phyloP scores from a whole-genome alignment of 306 rosid species.

The Calophaca sinica region DNA sequence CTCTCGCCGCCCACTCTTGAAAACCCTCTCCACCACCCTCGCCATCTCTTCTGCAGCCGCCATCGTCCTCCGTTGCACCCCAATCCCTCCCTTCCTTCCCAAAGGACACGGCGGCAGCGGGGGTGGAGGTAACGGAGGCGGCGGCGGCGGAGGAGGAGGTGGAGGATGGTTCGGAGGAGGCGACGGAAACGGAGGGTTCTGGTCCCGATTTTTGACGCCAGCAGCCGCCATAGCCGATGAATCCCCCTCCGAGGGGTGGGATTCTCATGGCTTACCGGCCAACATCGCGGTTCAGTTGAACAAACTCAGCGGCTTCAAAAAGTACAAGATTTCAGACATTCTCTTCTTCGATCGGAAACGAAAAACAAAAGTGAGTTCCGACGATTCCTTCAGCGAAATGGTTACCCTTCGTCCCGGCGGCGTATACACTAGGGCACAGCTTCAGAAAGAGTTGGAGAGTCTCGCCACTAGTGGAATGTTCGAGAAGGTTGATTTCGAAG shows the following conservation, averaged over 20 bases:
- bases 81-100: conserved; percentile 21
- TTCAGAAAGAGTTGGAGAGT: conserved; percentile 85
- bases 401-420: conserved; percentile 85
- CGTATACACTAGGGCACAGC: conserved; percentile 80
- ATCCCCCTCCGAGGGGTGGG: conserved; percentile 72
- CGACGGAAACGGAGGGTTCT: conserved; percentile 57
- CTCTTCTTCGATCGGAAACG: conserved; percentile 74
- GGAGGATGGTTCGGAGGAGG: conserved; percentile 55
- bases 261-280: conserved; percentile 87
- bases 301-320: conserved; percentile 90
- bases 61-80: conserved; percentile 48
- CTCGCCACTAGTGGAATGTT: conserved; percentile 94
- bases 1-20: conserved; percentile 45
- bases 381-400: conserved; percentile 94
- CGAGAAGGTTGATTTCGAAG: conserved; percentile 94
- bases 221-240: conserved; percentile 80
- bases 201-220: conserved; percentile 57
- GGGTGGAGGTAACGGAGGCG: conserved; percentile 35
- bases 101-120: conserved; percentile 7
- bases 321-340: conserved; percentile 82
- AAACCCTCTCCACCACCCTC: conserved; percentile 61
- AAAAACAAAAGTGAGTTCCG: conserved; percentile 62
- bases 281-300: conserved; percentile 78
- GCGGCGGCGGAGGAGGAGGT: conserved; percentile 40
- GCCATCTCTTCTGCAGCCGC: conserved; percentile 72